Conservation (phyloP, 192 early-diverging fungal species). For the Rhizophagus clarus region DNA sequence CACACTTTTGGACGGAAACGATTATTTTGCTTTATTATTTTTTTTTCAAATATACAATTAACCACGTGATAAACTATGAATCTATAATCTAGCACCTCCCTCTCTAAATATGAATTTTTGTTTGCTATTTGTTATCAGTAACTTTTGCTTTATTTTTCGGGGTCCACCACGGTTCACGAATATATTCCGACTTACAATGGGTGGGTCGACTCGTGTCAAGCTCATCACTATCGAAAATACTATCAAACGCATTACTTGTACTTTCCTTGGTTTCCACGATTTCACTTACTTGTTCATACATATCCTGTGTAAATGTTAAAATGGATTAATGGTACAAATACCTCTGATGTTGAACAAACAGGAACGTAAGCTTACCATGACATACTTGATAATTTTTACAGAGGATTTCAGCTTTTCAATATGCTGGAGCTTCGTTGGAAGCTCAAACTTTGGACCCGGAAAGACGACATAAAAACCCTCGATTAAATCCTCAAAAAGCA, state of each 20-base stretch:
- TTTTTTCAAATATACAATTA: too few relatives aligned
- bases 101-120: too few relatives aligned
- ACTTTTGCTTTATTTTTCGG: too few relatives aligned
- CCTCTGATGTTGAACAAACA: conserved; percentile 9
- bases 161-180: conserved; percentile 18
- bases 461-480: conserved; percentile 31
- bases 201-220: conserved; percentile 2
- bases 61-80: too few relatives aligned
- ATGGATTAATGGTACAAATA: conserved; percentile 22
- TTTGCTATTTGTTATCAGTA: conserved; percentile 30
- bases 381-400: conserved; percentile 33
- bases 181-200: conserved; percentile 24
- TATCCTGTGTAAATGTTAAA: conserved; percentile 32
- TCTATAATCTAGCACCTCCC: too few relatives aligned
- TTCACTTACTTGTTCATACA: conserved; percentile 28
- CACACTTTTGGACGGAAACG: too few relatives aligned
- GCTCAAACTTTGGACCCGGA: conserved; percentile 11
- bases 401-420: conserved; percentile 31
- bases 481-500: conserved; percentile 32
- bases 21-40: too few relatives aligned
- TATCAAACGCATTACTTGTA: too few relatives aligned
- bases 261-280: background rate
- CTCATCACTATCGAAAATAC: conserved; percentile 10
- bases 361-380: conserved; percentile 19
- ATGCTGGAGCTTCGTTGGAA: conserved; percentile 27